phyloP scores from a whole-genome alignment of 2,329 filamentous ascomycete species.

The Fusarium sp. region DNA sequence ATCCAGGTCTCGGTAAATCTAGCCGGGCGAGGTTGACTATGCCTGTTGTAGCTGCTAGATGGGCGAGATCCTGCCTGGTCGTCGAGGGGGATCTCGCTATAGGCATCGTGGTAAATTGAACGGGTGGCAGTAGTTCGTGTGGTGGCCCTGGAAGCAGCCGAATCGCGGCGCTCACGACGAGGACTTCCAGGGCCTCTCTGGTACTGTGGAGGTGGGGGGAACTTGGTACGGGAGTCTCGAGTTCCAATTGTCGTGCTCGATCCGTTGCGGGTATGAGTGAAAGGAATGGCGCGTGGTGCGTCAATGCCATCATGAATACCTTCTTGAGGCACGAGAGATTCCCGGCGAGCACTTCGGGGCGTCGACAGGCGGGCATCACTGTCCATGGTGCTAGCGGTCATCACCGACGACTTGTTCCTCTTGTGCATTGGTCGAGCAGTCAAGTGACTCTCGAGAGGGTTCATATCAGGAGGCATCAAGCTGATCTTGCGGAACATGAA shows the following conservation, averaged over 20 bases:
- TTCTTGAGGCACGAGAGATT: constrained; percentile 58
- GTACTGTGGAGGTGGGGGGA: constrained; percentile 64
- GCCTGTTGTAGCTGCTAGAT: constrained; percentile 34
- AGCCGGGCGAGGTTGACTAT: constrained; percentile 51
- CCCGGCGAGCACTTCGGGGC: constrained; percentile 54
- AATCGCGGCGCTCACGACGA: constrained; percentile 57
- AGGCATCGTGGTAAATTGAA: constrained; percentile 55
- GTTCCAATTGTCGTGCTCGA: constrained; percentile 68
- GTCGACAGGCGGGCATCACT: constrained; percentile 70
- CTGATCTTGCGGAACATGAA: constrained; percentile 85
- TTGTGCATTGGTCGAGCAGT: constrained; percentile 79
- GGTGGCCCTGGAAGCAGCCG: constrained; percentile 55
- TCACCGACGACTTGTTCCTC: constrained; percentile 72
- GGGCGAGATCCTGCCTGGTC: constrained; percentile 49
- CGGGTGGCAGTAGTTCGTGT: constrained; percentile 59
- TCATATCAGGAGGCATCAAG: constrained; percentile 90
- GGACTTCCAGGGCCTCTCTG: constrained; percentile 59
- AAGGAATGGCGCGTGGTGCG: constrained; percentile 72
- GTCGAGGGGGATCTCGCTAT: constrained; percentile 60
- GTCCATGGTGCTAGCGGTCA: constrained; percentile 55
- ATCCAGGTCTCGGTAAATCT: constrained; percentile 67
- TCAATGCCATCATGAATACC: constrained; percentile 58
- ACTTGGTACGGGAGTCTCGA: constrained; percentile 64
- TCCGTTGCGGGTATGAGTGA: constrained; percentile 78
- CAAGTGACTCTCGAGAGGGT: constrained; percentile 87